phyloP scores from a whole-genome alignment of 2,329 filamentous ascomycete genomes.

The Diaporthe helianthi region DNA sequence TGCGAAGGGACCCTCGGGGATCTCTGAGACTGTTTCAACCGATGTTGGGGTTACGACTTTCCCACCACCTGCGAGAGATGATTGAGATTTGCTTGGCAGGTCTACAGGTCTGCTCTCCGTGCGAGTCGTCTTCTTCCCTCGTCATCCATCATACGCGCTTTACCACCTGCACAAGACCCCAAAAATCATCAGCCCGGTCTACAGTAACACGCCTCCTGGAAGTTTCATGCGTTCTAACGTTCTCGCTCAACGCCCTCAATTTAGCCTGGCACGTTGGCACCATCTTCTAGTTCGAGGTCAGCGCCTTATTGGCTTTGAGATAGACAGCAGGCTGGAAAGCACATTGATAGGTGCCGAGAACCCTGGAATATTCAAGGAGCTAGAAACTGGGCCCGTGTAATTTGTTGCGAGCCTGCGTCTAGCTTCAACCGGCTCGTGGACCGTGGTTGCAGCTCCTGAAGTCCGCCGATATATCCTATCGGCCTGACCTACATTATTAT shows the following conservation, averaged over 20 bases:
- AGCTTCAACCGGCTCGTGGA: background rate
- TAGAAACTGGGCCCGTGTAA: background rate
- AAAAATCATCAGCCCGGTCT: background rate
- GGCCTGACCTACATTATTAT: conserved; percentile 4
- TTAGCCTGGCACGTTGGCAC: conserved; percentile 19
- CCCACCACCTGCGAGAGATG: conserved; percentile 23
- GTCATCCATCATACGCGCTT: background rate
- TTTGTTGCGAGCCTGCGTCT: conserved; percentile 1
- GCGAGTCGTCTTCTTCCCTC: background rate
- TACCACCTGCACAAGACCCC: background rate
- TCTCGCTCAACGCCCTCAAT: conserved; percentile 6
- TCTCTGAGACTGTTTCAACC: conserved; percentile 25
- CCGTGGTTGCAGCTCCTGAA: conserved; percentile 8
- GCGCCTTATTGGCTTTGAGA: background rate
- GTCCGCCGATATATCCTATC: conserved; percentile 14
- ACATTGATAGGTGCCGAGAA: conserved; percentile 3
- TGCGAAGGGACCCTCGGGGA: conserved; percentile 8
- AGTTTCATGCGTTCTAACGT: conserved; percentile 19
- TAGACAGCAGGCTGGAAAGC: background rate
- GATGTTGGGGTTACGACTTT: conserved; percentile 26
- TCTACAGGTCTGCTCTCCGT: conserved; percentile 11
- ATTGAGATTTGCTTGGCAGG: background rate
- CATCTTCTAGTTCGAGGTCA: too few species aligned
- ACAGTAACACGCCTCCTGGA: conserved; percentile 1
- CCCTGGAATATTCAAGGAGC: background rate